These are phyloP conservation scores for Echites panduratus DNA, from an alignment of 257 asterid genomes.

Conservation along the genomic window DNA sequence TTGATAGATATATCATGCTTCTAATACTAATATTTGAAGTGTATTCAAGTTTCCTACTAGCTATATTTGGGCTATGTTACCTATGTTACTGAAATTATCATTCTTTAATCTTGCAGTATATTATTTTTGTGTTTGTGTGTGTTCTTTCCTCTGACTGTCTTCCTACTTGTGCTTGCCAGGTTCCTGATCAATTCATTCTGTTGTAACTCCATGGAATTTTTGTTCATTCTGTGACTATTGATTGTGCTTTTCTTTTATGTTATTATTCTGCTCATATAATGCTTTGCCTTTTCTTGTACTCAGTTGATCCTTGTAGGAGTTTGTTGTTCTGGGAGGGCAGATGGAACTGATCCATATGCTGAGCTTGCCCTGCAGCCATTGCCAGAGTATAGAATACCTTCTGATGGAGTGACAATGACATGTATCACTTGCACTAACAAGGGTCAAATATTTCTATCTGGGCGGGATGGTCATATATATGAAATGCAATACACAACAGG, in stretches of 20 bases:
- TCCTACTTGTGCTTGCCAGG: neutral
- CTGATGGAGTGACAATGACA: conserved; percentile 98
- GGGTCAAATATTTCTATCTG: conserved; percentile 89
- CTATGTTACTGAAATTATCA: neutral
- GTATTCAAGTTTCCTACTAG: neutral
- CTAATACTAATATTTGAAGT: neutral
- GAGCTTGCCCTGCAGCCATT: conserved; percentile 87
- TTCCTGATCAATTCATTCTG: neutral
- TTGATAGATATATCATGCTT: neutral
- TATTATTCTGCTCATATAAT: conserved; percentile 10
- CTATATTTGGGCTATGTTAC: neutral
- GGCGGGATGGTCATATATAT: conserved; percentile 94
- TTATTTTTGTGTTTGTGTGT: neutral
- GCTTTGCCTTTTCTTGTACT: conserved; percentile 24
- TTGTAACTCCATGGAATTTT: neutral
- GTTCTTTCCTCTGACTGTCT: neutral
- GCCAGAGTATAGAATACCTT: conserved; percentile 83
- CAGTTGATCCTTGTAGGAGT: conserved; percentile 94
- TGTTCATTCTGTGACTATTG: neutral
- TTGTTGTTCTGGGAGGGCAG: conserved; percentile 87
- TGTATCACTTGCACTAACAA: conserved; percentile 79
- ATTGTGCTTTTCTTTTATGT: conserved; percentile 1
- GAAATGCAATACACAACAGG: conserved; percentile 89
- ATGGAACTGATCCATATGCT: conserved; percentile 79
- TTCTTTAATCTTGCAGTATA: neutral